Percentiles rank a stretch among this genome's conserved stretches.
These are phyloP conservation scores for Gautieria morchelliformis DNA, from an alignment of 768 basidiomycete species.

Conservation along the genomic window DNA sequence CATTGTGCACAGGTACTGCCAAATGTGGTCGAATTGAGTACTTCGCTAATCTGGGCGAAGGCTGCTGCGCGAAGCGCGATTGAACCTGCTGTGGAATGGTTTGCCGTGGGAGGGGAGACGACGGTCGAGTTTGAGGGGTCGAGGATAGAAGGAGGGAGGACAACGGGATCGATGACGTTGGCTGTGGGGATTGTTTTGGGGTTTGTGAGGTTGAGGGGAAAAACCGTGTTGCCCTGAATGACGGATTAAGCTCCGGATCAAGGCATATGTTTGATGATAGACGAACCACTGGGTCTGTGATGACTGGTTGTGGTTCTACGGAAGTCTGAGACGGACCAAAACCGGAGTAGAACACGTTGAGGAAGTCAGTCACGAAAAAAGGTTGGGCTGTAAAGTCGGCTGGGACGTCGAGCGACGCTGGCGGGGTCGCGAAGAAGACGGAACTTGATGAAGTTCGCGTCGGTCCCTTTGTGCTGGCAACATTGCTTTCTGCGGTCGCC, in stretches of 20 bases:
- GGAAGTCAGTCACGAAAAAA: constrained; percentile 4
- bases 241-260: too few relatives aligned
- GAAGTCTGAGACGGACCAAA: constrained; percentile 9
- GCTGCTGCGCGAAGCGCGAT: constrained; percentile 2
- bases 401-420: constrained; percentile 3
- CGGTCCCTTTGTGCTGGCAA: too few relatives aligned
- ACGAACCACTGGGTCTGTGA: constrained; percentile 10
- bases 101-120: not conserved
- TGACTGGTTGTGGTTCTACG: constrained; percentile 7
- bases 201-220: constrained; percentile 10
- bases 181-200: constrained; percentile 10
- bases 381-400: constrained; percentile 8
- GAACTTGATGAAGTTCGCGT: not conserved
- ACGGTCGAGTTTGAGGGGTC: not conserved
- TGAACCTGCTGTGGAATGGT: constrained; percentile 7
- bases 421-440: constrained; percentile 2
- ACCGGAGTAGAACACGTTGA: constrained; percentile 7
- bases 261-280: too few relatives aligned
- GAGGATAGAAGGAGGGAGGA: constrained; percentile 9
- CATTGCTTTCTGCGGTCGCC: too few relatives aligned
- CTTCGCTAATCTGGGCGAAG: constrained; percentile 2
- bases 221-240: not conserved
- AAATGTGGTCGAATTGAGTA: constrained; percentile 5
- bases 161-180: constrained; percentile 9
- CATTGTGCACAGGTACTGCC: constrained; percentile 5